phyloP scores from a whole-genome alignment of 306 rosid genomes.

The Calophaca sinica region DNA sequence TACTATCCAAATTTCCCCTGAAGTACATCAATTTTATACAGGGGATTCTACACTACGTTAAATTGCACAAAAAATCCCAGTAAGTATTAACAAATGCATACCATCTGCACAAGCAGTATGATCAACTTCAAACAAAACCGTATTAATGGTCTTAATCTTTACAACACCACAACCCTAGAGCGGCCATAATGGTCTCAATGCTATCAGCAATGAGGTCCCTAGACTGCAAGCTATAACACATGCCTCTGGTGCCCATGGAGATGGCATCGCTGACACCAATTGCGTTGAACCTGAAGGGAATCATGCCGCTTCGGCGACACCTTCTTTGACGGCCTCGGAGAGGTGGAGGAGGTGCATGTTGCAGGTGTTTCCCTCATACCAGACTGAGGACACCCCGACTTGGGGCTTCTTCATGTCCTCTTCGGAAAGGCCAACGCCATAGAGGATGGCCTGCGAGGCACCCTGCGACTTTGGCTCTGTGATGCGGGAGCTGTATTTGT shows the following conservation, averaged over 20 bases:
- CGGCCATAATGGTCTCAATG: conserved; percentile 91
- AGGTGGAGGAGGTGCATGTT: conserved; percentile 81
- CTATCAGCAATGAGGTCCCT: conserved; percentile 97
- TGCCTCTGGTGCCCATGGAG: conserved; percentile 95
- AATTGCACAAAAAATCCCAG: conserved; percentile 7
- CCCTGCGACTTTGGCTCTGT: conserved; percentile 94
- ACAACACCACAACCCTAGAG: conserved; percentile 47
- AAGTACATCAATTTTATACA: conserved; percentile 13
- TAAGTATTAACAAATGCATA: conserved; percentile 4
- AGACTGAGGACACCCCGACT: conserved; percentile 82
- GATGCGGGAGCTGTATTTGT: conserved; percentile 77
- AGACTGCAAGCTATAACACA: conserved; percentile 93
- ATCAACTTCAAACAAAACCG: too few relatives aligned
- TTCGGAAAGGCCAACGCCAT: conserved; percentile 88
- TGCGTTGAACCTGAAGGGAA: conserved; percentile 87
- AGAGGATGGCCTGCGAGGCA: conserved; percentile 86
- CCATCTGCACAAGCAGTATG: not conserved
- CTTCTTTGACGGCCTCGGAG: conserved; percentile 82
- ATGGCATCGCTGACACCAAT: conserved; percentile 95
- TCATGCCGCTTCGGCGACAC: conserved; percentile 78
- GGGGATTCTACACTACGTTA: not conserved
- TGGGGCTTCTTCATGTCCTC: conserved; percentile 81
- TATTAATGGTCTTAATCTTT: too few relatives aligned
- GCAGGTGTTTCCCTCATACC: conserved; percentile 97
- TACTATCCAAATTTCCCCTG: conserved; percentile 14